phyloP scores from a whole-genome alignment of 176 grass and related monocot species.

The Eremochloa ophiuroides region DNA sequence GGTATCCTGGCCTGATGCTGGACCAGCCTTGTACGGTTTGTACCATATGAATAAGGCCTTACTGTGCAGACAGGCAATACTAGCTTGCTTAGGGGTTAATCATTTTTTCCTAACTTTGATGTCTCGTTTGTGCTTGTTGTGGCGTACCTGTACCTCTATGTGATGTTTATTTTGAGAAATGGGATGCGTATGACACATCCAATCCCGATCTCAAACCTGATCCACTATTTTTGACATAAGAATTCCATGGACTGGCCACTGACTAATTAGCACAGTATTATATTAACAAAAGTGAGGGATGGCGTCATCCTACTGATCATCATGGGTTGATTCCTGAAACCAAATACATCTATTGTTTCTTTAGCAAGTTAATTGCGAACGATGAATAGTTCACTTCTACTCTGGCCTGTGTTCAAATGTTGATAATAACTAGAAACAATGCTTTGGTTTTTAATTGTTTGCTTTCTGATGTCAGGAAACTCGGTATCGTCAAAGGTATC shows the following conservation, averaged over 20 bases:
- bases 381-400: background rate
- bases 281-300: background rate
- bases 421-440: background rate
- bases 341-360: background rate
- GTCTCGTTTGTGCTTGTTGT: background rate
- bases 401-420: slow-evolving; percentile 15
- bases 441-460: background rate
- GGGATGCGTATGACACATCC: background rate
- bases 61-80: background rate
- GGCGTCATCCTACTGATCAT: background rate
- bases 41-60: background rate
- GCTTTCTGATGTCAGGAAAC: slow-evolving; percentile 64
- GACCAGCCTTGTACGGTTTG: no score
- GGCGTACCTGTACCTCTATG: background rate
- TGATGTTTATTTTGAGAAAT: background rate
- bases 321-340: background rate
- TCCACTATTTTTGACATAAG: background rate
- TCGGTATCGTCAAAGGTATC: slow-evolving; percentile 83
- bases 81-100: background rate
- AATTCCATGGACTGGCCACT: background rate
- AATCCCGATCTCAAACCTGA: background rate
- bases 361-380: background rate
- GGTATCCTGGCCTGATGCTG: background rate
- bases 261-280: background rate
- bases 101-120: background rate